Conservation (phyloP, 2,329 filamentous ascomycete species). For the Pseudogymnoascus sp. region DNA sequence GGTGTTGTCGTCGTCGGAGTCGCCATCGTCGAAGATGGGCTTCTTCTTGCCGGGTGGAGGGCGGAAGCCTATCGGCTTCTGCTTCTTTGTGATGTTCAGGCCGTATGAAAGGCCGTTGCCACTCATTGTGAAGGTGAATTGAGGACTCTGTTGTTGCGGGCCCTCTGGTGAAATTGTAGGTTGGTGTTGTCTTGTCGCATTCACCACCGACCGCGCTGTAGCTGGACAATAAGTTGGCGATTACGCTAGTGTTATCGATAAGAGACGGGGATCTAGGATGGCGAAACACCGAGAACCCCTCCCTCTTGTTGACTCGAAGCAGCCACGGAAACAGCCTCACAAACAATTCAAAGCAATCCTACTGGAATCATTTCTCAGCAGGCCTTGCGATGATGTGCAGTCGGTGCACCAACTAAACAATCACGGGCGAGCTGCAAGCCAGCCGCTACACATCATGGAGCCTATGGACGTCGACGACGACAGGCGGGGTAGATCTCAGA, state of each 20-base stretch:
- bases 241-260: constrained; percentile 10
- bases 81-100: constrained; percentile 53
- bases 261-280: not conserved
- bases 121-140: constrained; percentile 21
- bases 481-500: constrained; percentile 3
- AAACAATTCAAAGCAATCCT: not conserved
- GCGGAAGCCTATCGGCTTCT: constrained; percentile 36
- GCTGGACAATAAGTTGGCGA: not conserved
- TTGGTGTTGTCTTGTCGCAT: not conserved
- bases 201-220: not conserved
- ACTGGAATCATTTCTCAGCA: not conserved
- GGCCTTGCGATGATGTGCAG: constrained; percentile 3
- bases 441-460: not conserved
- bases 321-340: not conserved
- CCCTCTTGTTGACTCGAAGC: not conserved
- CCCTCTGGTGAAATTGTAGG: not conserved
- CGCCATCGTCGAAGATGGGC: constrained; percentile 50
- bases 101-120: constrained; percentile 44
- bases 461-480: constrained; percentile 3
- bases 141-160: not conserved
- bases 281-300: constrained; percentile 1
- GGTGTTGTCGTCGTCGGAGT: constrained; percentile 40
- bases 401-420: not conserved
- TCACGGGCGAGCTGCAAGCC: constrained; percentile 4
- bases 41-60: constrained; percentile 43